phyloP scores from a whole-genome alignment of 2,329 filamentous ascomycete genomes.

The Colletotrichum ledebouriae region DNA sequence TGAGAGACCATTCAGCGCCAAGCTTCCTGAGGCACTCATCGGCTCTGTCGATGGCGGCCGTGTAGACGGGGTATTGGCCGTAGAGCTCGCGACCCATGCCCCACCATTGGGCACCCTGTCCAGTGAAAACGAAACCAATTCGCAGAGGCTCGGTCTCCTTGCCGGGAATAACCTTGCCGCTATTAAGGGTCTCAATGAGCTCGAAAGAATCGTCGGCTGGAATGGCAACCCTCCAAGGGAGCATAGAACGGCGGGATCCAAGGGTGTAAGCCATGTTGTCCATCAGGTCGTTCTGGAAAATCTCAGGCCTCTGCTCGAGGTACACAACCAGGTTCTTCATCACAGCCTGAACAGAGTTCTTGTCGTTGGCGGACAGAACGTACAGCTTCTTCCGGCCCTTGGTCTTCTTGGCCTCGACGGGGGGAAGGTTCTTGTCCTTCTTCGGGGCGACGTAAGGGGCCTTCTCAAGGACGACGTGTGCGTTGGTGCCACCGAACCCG shows the following conservation, averaged over 20 bases:
- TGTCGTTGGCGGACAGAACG: slow-evolving; percentile 56
- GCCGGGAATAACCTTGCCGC: slow-evolving; percentile 51
- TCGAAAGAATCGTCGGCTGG: slow-evolving; percentile 50
- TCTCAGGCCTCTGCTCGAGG: slow-evolving; percentile 57
- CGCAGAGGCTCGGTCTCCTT: slow-evolving; percentile 52
- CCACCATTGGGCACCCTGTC: slow-evolving; percentile 48
- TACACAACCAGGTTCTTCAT: slow-evolving; percentile 53
- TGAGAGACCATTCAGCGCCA: slow-evolving; percentile 53
- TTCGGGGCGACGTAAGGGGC: slow-evolving; percentile 49
- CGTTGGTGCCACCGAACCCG: slow-evolving; percentile 62
- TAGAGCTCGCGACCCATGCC: slow-evolving; percentile 46
- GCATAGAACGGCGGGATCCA: slow-evolving; percentile 32
- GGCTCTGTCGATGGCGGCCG: slow-evolving; percentile 49
- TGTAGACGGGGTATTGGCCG: slow-evolving; percentile 52
- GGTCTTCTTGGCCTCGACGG: slow-evolving; percentile 18
- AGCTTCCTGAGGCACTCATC: slow-evolving; percentile 52
- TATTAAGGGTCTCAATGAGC: slow-evolving; percentile 51
- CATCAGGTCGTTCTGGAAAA: slow-evolving; percentile 59
- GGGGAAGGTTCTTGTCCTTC: slow-evolving; percentile 43
- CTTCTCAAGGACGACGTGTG: slow-evolving; percentile 57
- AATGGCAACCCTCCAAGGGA: slow-evolving; percentile 37
- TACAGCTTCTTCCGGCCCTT: slow-evolving; percentile 54
- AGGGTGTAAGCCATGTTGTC: slow-evolving; percentile 44
- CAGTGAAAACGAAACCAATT: slow-evolving; percentile 49
- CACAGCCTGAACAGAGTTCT: slow-evolving; percentile 50